These are phyloP conservation scores for Penstemon eatonii DNA, from an alignment of 257 asterid genomes.

Conservation along the genomic window DNA sequence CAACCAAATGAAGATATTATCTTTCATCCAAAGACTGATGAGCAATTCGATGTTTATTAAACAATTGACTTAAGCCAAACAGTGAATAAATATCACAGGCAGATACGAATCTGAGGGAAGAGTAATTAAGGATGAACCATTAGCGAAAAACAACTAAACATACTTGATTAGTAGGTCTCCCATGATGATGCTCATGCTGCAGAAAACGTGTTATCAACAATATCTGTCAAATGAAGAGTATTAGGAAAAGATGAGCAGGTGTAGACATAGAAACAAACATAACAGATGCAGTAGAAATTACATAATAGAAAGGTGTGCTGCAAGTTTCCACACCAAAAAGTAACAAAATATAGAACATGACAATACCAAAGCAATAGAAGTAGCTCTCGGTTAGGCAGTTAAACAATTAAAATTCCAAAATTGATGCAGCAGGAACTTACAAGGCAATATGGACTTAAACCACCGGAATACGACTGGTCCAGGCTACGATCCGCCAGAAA, in stretches of 20 bases:
- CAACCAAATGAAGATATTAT: constrained; percentile 6
- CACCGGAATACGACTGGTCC: constrained; percentile 98
- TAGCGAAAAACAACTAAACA: constrained; percentile 25
- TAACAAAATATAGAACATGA: constrained; percentile 2
- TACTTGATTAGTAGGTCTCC: constrained; percentile 81
- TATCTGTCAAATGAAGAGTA: constrained; percentile 52
- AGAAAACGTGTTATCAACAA: constrained; percentile 84
- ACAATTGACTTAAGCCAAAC: constrained; percentile 10
- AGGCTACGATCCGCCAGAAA: constrained; percentile 96
- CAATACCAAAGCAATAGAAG: neutral
- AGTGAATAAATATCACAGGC: constrained; percentile 17
- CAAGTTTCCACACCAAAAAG: neutral
- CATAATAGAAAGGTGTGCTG: constrained; percentile 11
- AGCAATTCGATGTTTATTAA: neutral
- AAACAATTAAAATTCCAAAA: neutral
- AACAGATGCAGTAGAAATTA: constrained; percentile 25
- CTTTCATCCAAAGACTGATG: constrained; percentile 6
- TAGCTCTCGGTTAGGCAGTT: neutral
- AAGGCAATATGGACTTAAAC: constrained; percentile 93
- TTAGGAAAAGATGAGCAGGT: constrained; percentile 32
- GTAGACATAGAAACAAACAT: constrained; percentile 13
- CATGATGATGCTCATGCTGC: constrained; percentile 98
- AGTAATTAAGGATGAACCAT: constrained; percentile 19
- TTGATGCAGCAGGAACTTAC: constrained; percentile 47
- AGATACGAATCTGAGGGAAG: constrained; percentile 13